These are phyloP conservation scores for Zymoseptoria ardabiliae DNA, from an alignment of 2,329 filamentous ascomycete genomes.

Conservation along the genomic window DNA sequence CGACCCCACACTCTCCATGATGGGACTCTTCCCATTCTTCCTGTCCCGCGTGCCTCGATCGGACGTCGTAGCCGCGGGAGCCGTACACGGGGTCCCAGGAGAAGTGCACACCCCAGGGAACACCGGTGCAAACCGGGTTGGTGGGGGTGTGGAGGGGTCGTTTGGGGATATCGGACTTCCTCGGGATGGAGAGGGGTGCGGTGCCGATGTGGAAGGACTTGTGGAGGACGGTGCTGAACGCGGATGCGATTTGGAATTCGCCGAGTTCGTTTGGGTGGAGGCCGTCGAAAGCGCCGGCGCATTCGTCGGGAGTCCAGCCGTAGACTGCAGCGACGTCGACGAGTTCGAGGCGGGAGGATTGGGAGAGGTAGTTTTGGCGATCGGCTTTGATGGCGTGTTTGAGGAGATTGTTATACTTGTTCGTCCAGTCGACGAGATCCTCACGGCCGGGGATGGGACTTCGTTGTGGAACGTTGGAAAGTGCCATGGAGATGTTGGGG, in stretches of 20 bases:
- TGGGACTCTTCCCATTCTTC: conserved; percentile 6
- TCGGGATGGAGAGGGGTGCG: conserved; percentile 2
- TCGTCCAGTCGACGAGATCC: conserved; percentile 17
- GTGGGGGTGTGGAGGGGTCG: conserved; percentile 6
- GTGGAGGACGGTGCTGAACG: conserved; percentile 32
- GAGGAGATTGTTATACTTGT: conserved; percentile 15
- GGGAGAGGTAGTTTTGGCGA: conserved; percentile 21
- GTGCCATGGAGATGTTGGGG: conserved; percentile 12
- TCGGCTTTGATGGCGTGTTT: conserved; percentile 22
- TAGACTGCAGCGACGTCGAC: conserved; percentile 26
- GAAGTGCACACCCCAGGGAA: conserved; percentile 10
- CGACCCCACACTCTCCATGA: conserved; percentile 4
- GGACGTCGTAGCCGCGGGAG: conserved; percentile 10
- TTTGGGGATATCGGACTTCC: conserved; percentile 3
- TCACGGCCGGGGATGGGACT: conserved; percentile 12
- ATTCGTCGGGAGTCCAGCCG: conserved; percentile 28
- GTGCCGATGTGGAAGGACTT: conserved; percentile 6
- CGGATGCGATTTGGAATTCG: conserved; percentile 38
- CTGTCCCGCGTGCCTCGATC: conserved; percentile 2
- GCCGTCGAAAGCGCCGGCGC: conserved; percentile 33
- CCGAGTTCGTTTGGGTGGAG: conserved; percentile 38
- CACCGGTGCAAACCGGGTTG: neutral
- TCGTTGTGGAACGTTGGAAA: conserved; percentile 19
- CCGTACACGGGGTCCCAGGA: conserved; percentile 16
- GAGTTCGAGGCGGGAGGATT: conserved; percentile 16